phyloP scores from a whole-genome alignment of 768 basidiomycete genomes.

The Suillus subaureus region DNA sequence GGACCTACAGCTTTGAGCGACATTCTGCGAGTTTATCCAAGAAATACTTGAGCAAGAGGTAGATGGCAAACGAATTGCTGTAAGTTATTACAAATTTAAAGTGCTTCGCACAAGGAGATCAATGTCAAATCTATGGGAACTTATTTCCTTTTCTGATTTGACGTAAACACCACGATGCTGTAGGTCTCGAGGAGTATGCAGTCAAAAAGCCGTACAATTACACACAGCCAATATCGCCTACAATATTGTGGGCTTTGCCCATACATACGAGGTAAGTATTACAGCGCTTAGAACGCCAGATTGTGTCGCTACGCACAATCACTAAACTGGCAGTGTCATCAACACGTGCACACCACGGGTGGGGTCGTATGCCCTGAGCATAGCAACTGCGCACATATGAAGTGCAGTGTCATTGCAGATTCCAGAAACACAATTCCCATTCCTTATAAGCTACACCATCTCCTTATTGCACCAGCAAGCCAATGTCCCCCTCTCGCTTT shows the following conservation, averaged over 20 bases:
- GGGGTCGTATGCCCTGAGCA: constrained; percentile 8
- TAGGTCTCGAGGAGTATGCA: neutral
- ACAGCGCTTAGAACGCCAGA: neutral
- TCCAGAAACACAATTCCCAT: constrained; percentile 8
- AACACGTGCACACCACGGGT: constrained; percentile 26
- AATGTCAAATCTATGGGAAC: constrained; percentile 9
- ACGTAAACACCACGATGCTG: neutral
- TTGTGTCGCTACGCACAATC: constrained; percentile 3
- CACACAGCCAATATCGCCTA: neutral
- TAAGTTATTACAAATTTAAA: constrained; percentile 7
- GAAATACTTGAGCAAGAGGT: constrained; percentile 10
- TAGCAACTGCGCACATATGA: constrained; percentile 13
- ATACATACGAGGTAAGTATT: neutral
- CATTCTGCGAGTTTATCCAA: constrained; percentile 42
- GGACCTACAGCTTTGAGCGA: constrained; percentile 75
- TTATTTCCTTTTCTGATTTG: constrained; percentile 10
- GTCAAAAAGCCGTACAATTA: constrained; percentile 3
- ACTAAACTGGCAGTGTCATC: constrained; percentile 8
- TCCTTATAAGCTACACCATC: constrained; percentile 12
- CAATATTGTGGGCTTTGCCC: neutral
- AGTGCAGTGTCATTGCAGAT: neutral
- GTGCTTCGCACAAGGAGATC: constrained; percentile 4
- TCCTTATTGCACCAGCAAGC: constrained; percentile 10
- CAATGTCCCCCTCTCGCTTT: constrained; percentile 33
- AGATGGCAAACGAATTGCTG: constrained; percentile 5